phyloP scores from a whole-genome alignment of 306 rosid genomes.

The Delonix regia region DNA sequence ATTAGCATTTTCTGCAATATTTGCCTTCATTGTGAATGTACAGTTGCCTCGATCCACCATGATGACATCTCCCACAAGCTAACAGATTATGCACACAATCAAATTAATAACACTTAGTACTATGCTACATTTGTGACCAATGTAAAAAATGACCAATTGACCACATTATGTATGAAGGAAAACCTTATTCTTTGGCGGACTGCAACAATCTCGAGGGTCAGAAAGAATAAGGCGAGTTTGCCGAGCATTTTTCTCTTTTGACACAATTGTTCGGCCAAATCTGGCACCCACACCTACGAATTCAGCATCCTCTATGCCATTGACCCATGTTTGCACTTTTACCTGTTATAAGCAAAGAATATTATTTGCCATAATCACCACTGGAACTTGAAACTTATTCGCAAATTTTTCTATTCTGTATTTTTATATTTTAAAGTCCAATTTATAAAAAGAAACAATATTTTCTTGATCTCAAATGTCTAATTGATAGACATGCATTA shows the following conservation, averaged over 20 bases:
- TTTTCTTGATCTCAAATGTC: slow-evolving; percentile 17
- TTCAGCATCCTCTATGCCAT: slow-evolving; percentile 78
- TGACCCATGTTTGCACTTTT: slow-evolving; percentile 96
- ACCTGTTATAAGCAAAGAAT: slow-evolving; percentile 49
- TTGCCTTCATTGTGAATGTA: slow-evolving; percentile 89
- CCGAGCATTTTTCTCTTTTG: slow-evolving; percentile 92
- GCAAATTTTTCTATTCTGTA: too few species aligned
- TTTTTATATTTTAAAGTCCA: too few species aligned
- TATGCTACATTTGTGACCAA: slow-evolving; percentile 17
- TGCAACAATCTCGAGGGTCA: slow-evolving; percentile 89
- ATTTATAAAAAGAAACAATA: too few species aligned
- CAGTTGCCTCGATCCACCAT: slow-evolving; percentile 96
- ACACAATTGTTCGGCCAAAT: slow-evolving; percentile 85
- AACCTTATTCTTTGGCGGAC: slow-evolving; percentile 77
- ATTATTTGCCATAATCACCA: slow-evolving; percentile 19
- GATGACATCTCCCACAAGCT: slow-evolving; percentile 90
- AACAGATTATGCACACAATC: slow-evolving; percentile 35
- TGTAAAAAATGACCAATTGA: slow-evolving; percentile 25
- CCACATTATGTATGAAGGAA: slow-evolving; percentile 22
- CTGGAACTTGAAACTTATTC: slow-evolving; percentile 24
- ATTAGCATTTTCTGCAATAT: slow-evolving; percentile 80
- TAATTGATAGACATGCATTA: neutral
- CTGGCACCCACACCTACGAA: slow-evolving; percentile 98
- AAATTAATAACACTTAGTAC: slow-evolving; percentile 20
- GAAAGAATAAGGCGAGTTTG: slow-evolving; percentile 78